Evolutionary conservation across 2,329 filamentous ascomycete genomes (phyloP).

Genomic region (Cladosporium sp.): DNA sequence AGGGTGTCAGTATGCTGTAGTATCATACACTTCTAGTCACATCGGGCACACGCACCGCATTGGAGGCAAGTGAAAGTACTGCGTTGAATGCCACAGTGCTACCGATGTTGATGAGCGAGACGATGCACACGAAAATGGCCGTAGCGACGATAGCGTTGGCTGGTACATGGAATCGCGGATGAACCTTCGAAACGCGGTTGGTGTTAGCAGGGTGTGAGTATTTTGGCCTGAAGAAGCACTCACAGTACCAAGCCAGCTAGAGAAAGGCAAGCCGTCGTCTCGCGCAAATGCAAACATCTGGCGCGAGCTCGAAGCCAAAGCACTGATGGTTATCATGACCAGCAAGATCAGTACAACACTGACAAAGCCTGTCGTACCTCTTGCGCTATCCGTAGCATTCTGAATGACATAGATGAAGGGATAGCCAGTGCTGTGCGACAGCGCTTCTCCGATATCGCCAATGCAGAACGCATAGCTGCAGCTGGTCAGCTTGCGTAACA

Average conservation of each 20-base stretch:
- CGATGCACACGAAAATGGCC: conserved; percentile 19
- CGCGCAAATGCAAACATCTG: conserved; percentile 39
- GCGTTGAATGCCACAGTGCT: conserved; percentile 39
- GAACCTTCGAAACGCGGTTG: conserved; percentile 8
- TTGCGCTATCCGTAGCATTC: conserved; percentile 25
- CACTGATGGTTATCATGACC: conserved; percentile 37
- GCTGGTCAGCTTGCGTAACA: neutral
- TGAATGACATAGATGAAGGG: conserved; percentile 34
- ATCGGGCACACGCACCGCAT: conserved; percentile 19
- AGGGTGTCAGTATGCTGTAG: neutral
- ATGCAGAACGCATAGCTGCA: conserved; percentile 32
- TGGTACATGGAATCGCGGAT: conserved; percentile 19
- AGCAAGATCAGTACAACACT: conserved; percentile 32
- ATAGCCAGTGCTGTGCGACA: conserved; percentile 22
- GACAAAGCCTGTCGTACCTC: conserved; percentile 9
- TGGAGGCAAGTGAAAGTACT: conserved; percentile 38
- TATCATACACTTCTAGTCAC: neutral
- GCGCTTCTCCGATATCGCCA: conserved; percentile 28
- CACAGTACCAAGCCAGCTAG: conserved; percentile 28
- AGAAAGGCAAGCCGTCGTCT: conserved; percentile 36
- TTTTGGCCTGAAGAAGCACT: neutral
- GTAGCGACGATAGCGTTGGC: conserved; percentile 26
- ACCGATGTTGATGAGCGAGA: conserved; percentile 33
- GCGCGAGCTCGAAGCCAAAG: conserved; percentile 37
- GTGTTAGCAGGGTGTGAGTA: neutral